Evolutionary conservation across 331 rosid species (phyloP).

Genomic region (Arachis monticola): DNA sequence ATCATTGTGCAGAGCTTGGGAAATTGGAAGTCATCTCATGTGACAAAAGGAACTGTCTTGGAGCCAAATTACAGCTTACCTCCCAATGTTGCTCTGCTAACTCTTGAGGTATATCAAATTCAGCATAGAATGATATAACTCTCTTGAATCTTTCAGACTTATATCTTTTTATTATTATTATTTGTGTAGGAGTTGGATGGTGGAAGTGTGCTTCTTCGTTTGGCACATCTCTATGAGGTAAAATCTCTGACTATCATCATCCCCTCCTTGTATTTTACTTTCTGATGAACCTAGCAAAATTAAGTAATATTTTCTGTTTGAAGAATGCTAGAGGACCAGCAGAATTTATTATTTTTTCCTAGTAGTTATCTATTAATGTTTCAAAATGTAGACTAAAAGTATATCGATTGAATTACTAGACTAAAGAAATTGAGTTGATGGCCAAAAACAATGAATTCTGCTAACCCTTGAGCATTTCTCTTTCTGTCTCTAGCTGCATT

Average conservation of each 20-base stretch:
- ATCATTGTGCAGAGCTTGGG: slow-evolving; percentile 51
- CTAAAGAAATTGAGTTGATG: too few relatives aligned
- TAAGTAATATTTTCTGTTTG: neutral
- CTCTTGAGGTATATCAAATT: slow-evolving; percentile 72
- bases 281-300: neutral
- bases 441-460: too few relatives aligned
- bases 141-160: slow-evolving; percentile 24
- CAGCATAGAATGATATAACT: neutral
- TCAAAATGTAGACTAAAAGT: too few relatives aligned
- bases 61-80: slow-evolving; percentile 77
- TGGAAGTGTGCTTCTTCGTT: slow-evolving; percentile 71
- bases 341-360: accelerated
- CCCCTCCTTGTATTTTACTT: neutral
- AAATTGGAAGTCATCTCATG: slow-evolving; percentile 70
- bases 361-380: too few relatives aligned
- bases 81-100: slow-evolving; percentile 76
- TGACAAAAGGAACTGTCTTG: slow-evolving; percentile 56
- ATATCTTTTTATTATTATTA: neutral
- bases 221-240: slow-evolving; percentile 95
- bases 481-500: neutral
- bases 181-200: slow-evolving; percentile 72
- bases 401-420: too few relatives aligned
- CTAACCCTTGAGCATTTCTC: too few relatives aligned
- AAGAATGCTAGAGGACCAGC: too few relatives aligned
- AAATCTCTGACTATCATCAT: neutral